Conservation (phyloP, 371 early-diverging fungal genomes). For the Mucor lusitanicus region DNA sequence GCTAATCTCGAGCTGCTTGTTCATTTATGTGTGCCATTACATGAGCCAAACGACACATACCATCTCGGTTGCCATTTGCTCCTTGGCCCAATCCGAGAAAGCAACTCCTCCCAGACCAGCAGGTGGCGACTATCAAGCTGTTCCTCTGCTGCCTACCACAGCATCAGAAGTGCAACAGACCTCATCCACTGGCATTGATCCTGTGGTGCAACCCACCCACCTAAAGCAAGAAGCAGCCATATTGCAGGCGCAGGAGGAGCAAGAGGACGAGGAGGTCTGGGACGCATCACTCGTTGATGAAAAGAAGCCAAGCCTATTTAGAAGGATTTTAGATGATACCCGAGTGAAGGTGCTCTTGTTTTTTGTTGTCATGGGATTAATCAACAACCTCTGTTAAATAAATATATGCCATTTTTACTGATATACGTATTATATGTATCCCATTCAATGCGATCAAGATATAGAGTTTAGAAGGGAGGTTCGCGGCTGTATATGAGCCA, state of each 20-base stretch:
- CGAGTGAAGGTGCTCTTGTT: conserved; percentile 17
- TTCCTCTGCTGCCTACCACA: conserved; percentile 24
- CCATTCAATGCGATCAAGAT: too few relatives aligned
- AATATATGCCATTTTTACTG: background rate
- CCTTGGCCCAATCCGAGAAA: background rate
- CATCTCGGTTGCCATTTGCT: conserved; percentile 42
- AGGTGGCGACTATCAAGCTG: conserved; percentile 13
- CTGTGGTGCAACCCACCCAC: background rate
- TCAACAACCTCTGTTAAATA: conserved; percentile 17
- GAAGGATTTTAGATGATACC: conserved; percentile 16
- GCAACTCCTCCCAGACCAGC: background rate
- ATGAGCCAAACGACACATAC: conserved; percentile 57
- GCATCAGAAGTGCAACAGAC: background rate
- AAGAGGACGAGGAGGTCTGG: conserved; percentile 16
- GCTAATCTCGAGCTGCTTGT: conserved; percentile 50
- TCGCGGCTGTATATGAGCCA: too few relatives aligned
- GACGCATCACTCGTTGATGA: conserved; percentile 1
- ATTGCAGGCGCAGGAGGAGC: background rate
- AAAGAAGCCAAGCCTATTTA: conserved; percentile 3
- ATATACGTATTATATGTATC: too few relatives aligned
- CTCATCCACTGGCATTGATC: background rate
- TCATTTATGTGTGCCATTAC: conserved; percentile 56
- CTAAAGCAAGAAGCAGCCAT: background rate
- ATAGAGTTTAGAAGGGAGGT: too few relatives aligned
- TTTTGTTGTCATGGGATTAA: conserved; percentile 8